Evolutionary conservation across 1,139 yeast genomes (phyloP), one percentile per base, ranked within the genome.

Genomic region (Diutina mesorugosa): DNA sequence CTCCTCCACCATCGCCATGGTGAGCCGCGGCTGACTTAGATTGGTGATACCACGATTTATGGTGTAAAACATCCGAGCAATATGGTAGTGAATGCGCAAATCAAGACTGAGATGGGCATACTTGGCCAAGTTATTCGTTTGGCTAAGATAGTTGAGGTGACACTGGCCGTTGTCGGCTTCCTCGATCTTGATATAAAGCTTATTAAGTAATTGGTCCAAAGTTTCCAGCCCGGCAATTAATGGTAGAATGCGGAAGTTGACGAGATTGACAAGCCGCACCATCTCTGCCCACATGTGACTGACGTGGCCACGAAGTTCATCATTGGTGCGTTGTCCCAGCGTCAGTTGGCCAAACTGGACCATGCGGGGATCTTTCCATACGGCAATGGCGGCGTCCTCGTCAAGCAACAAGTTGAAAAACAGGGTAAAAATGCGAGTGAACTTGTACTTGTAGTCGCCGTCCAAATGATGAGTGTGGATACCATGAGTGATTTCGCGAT

Each of bases 311-410:
- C 71, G 67, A n/a, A 74, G 57, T 29, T 69, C 69, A 35, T 65
- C 63, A 29, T 62, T 60, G 48, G 66, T 62, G 55, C 61, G 64
- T 45, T 64, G 61, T 29, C 65, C 57, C 32, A 63, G 62, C 48
- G 61, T 57, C 2, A 28, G 50, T 5, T 58, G 64, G 28, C 62
- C 61, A 53, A 69, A 63, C 3, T 56, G 58, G 1, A 74, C 64
- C 32, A 62, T 63, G 18, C 67, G 66, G 1, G 78, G 80, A 58
- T 72, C 72, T 55, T 67, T 68, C 79, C 78, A 76, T 6, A 73
- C 52, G 68, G 70, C n/a, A 71, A 56, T 2, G 61, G 59, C 6
- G 4, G 62, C 64, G 14, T 64, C 66, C 45, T 62, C 62, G 46
- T 58, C 55, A 10, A 66, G 54, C 12, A 58, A 61, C 10, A 50